Conservation (phyloP, 1,284 basidiomycete genomes). For the Bjerkandera adusta region DNA sequence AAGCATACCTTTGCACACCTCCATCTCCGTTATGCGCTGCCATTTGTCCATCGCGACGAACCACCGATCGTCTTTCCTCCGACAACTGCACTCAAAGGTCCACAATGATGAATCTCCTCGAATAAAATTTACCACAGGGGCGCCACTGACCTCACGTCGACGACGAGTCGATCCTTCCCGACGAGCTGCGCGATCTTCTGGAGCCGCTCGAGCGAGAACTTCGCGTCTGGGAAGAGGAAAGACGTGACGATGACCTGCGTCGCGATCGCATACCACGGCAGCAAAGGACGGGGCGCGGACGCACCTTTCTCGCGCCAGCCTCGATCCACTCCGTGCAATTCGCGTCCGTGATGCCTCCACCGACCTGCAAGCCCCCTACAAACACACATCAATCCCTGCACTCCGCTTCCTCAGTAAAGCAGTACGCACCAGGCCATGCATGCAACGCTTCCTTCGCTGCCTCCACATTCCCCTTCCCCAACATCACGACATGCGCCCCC, state of each 20-base stretch:
- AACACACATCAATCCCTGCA: neutral
- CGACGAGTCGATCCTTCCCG: conserved; percentile 87
- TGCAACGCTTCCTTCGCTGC: conserved; percentile 82
- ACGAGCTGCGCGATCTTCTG: conserved; percentile 61
- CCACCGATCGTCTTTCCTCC: conserved; percentile 79
- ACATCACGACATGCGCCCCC: conserved; percentile 96
- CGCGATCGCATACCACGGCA: neutral
- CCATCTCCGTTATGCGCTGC: conserved; percentile 96
- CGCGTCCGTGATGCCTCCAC: conserved; percentile 84
- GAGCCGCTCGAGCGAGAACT: conserved; percentile 78
- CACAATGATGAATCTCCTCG: neutral
- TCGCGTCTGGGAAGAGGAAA: conserved; percentile 84
- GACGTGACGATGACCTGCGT: conserved; percentile 93
- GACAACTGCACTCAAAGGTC: conserved; percentile 61
- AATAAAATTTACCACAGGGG: neutral
- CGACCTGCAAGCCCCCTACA: conserved; percentile 83
- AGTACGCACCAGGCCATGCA: conserved; percentile 74
- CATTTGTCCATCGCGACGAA: conserved; percentile 99
- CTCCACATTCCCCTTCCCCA: conserved; percentile 87
- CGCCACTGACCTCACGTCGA: conserved; percentile 85
- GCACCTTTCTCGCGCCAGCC: conserved; percentile 89
- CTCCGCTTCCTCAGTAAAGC: neutral
- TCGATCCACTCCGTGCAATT: conserved; percentile 89
- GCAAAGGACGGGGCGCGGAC: conserved; percentile 1
- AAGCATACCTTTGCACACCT: conserved; percentile 73